Evolutionary conservation across 192 early-diverging fungal species (phyloP).

Genomic region (Coemansia sp.): DNA sequence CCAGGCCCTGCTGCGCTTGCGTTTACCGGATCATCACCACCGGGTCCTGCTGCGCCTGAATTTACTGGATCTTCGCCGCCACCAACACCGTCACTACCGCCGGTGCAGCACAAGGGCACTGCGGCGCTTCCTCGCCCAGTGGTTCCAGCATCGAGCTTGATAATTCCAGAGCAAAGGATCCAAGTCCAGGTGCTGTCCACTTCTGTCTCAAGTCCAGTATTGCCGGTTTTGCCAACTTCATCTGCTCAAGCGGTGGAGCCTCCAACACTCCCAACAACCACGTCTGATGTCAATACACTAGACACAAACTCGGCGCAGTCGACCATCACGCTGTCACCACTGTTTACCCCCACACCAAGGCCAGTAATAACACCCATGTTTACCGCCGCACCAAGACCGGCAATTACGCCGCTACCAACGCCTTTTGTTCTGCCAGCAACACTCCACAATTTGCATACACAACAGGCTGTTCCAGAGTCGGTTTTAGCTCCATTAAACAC

Average conservation of each 20-base stretch:
- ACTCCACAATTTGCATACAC: neutral
- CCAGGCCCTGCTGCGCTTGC: neutral
- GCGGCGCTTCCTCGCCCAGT: neutral
- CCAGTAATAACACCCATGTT: neutral
- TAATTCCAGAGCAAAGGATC: neutral
- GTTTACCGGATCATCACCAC: neutral
- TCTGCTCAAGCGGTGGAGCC: neutral
- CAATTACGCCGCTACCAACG: no score
- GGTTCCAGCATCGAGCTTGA: neutral
- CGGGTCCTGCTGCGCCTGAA: neutral
- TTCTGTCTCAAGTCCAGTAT: neutral
- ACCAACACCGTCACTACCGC: neutral
- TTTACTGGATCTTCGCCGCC: slow-evolving; percentile 8
- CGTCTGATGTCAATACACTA: neutral
- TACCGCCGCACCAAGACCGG: neutral
- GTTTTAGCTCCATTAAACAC: slow-evolving; percentile 6
- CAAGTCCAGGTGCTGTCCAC: neutral
- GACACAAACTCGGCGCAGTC: neutral
- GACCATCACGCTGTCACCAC: neutral
- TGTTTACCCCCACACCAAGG: neutral
- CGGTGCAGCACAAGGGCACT: neutral
- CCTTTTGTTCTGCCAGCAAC: neutral
- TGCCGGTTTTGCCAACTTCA: neutral
- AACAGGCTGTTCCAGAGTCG: neutral
- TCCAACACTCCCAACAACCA: neutral